Percentiles rank a stretch among this genome's conserved stretches.
These are phyloP conservation scores for Phragmites australis DNA, from an alignment of 176 grass and related monocot genomes.

Conservation along the genomic window DNA sequence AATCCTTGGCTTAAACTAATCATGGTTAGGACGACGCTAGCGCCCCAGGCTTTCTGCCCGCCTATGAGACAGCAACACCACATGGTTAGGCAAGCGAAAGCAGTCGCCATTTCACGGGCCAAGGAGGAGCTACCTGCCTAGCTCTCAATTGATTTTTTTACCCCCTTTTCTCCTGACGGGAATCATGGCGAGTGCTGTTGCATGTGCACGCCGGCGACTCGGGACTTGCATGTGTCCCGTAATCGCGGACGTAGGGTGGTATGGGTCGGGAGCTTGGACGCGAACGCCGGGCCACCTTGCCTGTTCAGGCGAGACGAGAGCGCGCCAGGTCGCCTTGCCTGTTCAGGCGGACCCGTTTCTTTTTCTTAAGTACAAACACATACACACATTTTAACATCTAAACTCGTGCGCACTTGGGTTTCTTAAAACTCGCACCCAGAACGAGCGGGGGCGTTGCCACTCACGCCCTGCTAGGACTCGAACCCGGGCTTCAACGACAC, in stretches of 20 bases:
- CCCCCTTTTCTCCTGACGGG: background rate
- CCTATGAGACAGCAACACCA: background rate
- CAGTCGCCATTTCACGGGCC: background rate
- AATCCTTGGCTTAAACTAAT: background rate
- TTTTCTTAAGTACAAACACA: too few species aligned
- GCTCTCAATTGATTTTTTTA: background rate
- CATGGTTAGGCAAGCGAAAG: constrained; percentile 14
- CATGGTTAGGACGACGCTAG: background rate
- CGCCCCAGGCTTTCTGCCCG: background rate
- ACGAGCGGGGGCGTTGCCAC: too few species aligned
- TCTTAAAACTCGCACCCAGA: too few species aligned
- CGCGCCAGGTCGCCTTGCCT: constrained; percentile 6
- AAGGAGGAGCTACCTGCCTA: background rate
- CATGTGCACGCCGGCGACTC: background rate
- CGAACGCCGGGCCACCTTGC: background rate
- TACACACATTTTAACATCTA: too few species aligned
- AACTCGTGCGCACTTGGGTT: too few species aligned
- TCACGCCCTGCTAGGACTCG: too few species aligned
- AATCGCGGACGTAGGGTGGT: background rate
- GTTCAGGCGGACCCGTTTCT: too few species aligned
- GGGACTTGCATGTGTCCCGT: background rate
- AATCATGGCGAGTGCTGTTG: constrained; percentile 32
- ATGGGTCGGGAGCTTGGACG: background rate
- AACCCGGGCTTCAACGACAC: too few species aligned
- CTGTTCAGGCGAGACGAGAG: background rate